Evolutionary conservation across 2,329 filamentous ascomycete genomes (phyloP).

Genomic region (Sporothrix dimorphospora): DNA sequence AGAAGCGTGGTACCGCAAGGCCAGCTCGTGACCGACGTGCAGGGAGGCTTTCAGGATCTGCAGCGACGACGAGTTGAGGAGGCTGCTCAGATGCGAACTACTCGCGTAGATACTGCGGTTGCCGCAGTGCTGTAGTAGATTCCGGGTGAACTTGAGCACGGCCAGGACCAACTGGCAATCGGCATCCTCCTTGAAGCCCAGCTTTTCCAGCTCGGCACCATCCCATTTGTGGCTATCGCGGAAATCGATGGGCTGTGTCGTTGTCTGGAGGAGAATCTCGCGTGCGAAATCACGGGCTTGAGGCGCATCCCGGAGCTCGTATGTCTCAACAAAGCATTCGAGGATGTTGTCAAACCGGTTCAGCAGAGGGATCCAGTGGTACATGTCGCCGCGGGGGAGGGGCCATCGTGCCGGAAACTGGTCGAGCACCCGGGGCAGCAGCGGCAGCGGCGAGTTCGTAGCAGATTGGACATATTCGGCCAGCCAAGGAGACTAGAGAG

Average conservation of each 20-base stretch:
- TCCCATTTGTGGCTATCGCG: conserved; percentile 55
- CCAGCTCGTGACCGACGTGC: conserved; percentile 80
- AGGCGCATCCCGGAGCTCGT: conserved; percentile 77
- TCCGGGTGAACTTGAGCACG: conserved; percentile 81
- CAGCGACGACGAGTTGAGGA: conserved; percentile 85
- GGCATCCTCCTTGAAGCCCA: conserved; percentile 73
- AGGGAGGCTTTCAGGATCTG: conserved; percentile 77
- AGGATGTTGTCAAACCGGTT: conserved; percentile 92
- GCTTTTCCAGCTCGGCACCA: conserved; percentile 52
- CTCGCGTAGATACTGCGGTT: conserved; percentile 96
- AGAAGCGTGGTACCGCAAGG: conserved; percentile 89
- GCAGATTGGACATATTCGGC: conserved; percentile 76
- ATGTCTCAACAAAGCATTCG: conserved; percentile 77
- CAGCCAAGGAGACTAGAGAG: conserved; percentile 78
- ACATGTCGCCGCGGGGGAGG: conserved; percentile 91
- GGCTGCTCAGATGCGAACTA: conserved; percentile 83
- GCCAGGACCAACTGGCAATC: conserved; percentile 79
- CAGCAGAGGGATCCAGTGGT: conserved; percentile 95
- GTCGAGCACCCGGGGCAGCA: conserved; percentile 75
- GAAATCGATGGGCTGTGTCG: conserved; percentile 52
- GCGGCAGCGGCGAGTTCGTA: conserved; percentile 69
- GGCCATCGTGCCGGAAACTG: conserved; percentile 90
- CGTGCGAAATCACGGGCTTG: conserved; percentile 76
- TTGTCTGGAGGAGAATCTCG: conserved; percentile 64
- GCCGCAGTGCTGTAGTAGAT: conserved; percentile 91